These are phyloP conservation scores for Imleria badia DNA, from an alignment of 768 basidiomycete species.

Conservation along the genomic window DNA sequence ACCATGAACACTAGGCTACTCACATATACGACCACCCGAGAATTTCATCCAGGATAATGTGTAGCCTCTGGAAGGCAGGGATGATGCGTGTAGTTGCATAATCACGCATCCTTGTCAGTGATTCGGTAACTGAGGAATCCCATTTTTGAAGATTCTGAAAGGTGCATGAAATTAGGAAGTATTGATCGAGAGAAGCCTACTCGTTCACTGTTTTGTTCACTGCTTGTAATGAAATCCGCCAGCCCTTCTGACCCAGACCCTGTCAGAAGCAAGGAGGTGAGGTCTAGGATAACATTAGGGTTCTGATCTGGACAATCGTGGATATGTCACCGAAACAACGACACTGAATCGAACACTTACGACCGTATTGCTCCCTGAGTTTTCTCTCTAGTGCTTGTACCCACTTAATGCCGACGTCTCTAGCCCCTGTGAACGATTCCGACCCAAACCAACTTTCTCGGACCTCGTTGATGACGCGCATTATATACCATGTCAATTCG, in stretches of 20 bases:
- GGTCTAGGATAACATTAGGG: slow-evolving; percentile 65
- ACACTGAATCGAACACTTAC: slow-evolving; percentile 41
- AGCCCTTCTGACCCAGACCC: slow-evolving; percentile 72
- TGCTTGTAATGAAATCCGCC: slow-evolving; percentile 71
- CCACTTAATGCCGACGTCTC: slow-evolving; percentile 75
- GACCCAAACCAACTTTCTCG: slow-evolving; percentile 70
- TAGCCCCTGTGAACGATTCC: slow-evolving; percentile 62
- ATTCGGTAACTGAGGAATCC: slow-evolving; percentile 72
- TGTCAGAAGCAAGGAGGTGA: slow-evolving; percentile 68
- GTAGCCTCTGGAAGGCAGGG: slow-evolving; percentile 74
- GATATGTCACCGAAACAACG: slow-evolving; percentile 8
- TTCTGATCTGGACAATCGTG: slow-evolving; percentile 47
- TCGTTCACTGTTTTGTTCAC: slow-evolving; percentile 80
- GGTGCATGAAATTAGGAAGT: slow-evolving; percentile 18
- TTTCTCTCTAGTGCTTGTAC: slow-evolving; percentile 60
- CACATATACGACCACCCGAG: slow-evolving; percentile 77
- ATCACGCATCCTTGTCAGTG: slow-evolving; percentile 71
- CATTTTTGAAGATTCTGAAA: slow-evolving; percentile 76
- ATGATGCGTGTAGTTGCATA: slow-evolving; percentile 66
- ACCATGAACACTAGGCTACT: slow-evolving; percentile 27
- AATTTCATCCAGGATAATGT: slow-evolving; percentile 75
- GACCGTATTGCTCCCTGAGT: slow-evolving; percentile 64
- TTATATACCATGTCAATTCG: slow-evolving; percentile 70
- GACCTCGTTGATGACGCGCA: slow-evolving; percentile 74
- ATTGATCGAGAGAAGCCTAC: slow-evolving; percentile 40